These are phyloP conservation scores for Trichoderma asperelloides DNA, from an alignment of 495 filamentous ascomycete species.

Conservation along the genomic window DNA sequence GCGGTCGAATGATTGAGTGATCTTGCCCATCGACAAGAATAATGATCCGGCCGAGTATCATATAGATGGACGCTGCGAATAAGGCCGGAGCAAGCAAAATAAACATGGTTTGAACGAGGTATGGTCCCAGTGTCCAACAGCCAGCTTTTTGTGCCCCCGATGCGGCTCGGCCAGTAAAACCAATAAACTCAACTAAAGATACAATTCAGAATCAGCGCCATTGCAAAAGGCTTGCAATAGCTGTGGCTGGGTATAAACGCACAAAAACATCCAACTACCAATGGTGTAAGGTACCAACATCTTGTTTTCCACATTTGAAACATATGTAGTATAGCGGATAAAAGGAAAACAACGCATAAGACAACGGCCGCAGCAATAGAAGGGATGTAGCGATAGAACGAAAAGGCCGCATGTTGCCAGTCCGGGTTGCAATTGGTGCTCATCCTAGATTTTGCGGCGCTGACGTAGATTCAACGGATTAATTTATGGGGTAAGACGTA, in stretches of 20 bases:
- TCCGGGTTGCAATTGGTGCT: background rate
- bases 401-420: background rate
- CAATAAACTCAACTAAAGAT: constrained; percentile 9
- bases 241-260: background rate
- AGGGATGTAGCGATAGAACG: constrained; percentile 13
- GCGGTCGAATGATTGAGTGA: constrained; percentile 27
- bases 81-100: constrained; percentile 32
- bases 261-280: constrained; percentile 6
- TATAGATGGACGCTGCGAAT: constrained; percentile 49
- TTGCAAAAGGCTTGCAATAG: background rate
- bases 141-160: constrained; percentile 2
- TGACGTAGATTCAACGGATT: no score
- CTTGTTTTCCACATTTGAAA: background rate
- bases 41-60: constrained; percentile 45
- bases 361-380: constrained; percentile 17
- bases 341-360: constrained; percentile 12
- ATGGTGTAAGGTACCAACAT: background rate
- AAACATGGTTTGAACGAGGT: constrained; percentile 15
- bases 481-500: background rate
- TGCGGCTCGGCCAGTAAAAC: constrained; percentile 10
- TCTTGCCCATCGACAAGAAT: constrained; percentile 26
- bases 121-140: constrained; percentile 11
- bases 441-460: background rate
- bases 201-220: background rate
- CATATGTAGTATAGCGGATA: background rate